Percentiles rank a stretch among this genome's conserved stretches.
Conservation (phyloP, 352 stramenopile species). For the Phytopythium vexans region DNA sequence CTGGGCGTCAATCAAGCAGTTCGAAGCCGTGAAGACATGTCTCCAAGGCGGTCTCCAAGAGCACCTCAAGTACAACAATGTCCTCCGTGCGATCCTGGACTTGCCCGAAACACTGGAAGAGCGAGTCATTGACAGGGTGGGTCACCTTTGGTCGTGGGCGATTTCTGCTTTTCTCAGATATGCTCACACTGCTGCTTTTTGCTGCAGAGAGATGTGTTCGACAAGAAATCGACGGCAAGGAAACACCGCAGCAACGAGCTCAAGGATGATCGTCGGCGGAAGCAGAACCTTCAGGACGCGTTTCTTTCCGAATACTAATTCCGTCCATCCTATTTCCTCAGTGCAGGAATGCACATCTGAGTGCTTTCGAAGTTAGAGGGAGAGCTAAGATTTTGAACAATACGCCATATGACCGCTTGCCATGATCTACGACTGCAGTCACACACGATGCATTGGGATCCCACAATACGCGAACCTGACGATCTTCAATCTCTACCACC, state of each 20-base stretch:
- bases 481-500: no score
- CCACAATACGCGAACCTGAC: no score
- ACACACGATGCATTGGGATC: no score
- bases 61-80: constrained; percentile 89
- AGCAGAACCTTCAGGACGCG: constrained; percentile 73
- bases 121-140: constrained; percentile 63
- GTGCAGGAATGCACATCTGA: no score
- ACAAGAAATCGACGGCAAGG: constrained; percentile 73
- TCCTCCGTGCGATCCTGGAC: constrained; percentile 69
- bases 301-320: constrained; percentile 56
- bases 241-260: constrained; percentile 83
- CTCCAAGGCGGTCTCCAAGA: constrained; percentile 73
- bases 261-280: constrained; percentile 71
- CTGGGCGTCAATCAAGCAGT: constrained; percentile 81
- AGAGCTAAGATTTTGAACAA: no score
- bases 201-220: constrained; percentile 65
- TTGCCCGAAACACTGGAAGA: constrained; percentile 78
- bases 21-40: constrained; percentile 76
- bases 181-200: constrained; percentile 3
- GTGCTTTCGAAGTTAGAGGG: no score
- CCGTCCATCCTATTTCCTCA: no score
- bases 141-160: constrained; percentile 6
- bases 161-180: constrained; percentile 6
- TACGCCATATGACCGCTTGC: no score
- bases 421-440: no score